These are phyloP conservation scores for Avena insularis DNA, from an alignment of 176 grass and related monocot genomes.

Conservation along the genomic window DNA sequence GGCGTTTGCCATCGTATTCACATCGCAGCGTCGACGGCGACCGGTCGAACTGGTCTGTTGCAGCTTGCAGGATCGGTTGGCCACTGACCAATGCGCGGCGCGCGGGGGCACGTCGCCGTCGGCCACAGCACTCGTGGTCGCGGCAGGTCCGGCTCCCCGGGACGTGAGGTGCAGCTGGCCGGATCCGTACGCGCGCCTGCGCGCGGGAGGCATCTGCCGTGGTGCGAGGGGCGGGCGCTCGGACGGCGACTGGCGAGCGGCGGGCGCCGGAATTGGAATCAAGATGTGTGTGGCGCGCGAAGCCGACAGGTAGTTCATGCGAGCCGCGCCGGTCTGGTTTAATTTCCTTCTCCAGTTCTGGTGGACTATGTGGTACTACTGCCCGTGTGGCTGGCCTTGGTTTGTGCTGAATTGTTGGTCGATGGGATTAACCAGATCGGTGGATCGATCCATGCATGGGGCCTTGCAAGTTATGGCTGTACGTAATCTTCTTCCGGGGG, in stretches of 20 bases:
- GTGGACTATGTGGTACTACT: not conserved
- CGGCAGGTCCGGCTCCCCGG: not conserved
- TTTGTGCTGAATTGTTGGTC: not conserved
- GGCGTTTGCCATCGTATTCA: not conserved
- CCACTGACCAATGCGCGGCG: slow-evolving; percentile 24
- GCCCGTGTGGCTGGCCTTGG: not conserved
- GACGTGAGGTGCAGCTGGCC: not conserved
- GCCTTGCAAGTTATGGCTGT: not conserved
- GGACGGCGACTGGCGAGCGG: not conserved
- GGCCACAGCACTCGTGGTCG: not conserved
- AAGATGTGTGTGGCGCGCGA: slow-evolving; percentile 30
- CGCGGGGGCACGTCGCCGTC: slow-evolving; percentile 36
- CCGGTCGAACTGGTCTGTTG: not conserved
- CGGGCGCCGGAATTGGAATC: no score
- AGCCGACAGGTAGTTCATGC: slow-evolving; percentile 7
- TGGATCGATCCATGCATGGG: not conserved
- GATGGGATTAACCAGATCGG: not conserved
- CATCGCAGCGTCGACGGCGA: slow-evolving; percentile 30
- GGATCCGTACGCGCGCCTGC: not conserved
- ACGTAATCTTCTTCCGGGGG: not conserved
- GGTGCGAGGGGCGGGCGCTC: no score
- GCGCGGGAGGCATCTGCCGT: no score
- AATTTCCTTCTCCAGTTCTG: not conserved
- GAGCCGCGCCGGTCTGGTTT: not conserved
- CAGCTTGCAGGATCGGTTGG: slow-evolving; percentile 30